phyloP scores from a whole-genome alignment of 352 stramenopile genomes.

The Pseudoperonospora humuli region DNA sequence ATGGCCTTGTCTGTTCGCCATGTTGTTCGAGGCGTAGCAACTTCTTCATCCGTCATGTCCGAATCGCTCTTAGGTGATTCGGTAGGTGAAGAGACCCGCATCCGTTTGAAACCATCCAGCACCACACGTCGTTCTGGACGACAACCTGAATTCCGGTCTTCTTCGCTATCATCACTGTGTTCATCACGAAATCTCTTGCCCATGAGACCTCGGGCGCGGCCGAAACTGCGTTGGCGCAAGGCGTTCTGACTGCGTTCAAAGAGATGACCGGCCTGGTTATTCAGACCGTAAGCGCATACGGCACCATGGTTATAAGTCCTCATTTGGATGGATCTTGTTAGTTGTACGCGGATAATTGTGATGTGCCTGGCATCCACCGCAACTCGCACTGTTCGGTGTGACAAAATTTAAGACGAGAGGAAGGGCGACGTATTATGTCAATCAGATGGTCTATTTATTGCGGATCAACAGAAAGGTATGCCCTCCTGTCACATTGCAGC shows the following conservation, averaged over 20 bases:
- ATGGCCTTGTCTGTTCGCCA: conserved; percentile 19
- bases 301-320: conserved; percentile 18
- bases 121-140: conserved; percentile 12
- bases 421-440: conserved; percentile 9
- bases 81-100: conserved; percentile 52
- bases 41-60: conserved; percentile 33
- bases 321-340: conserved; percentile 11
- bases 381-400: background rate
- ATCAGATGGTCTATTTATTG: too few relatives aligned
- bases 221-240: conserved; percentile 44
- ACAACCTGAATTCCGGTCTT: conserved; percentile 1
- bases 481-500: conserved; percentile 13
- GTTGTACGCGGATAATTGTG: conserved; percentile 12
- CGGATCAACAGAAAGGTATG: conserved; percentile 22
- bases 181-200: conserved; percentile 36
- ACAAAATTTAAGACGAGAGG: background rate
- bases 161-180: conserved; percentile 12
- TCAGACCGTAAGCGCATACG: conserved; percentile 34
- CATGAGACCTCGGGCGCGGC: conserved; percentile 24
- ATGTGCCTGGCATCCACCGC: conserved; percentile 6
- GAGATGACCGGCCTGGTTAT: conserved; percentile 28
- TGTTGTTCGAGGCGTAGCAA: conserved; percentile 12
- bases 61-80: conserved; percentile 13
- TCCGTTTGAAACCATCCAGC: conserved; percentile 60
- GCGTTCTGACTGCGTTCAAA: conserved; percentile 37